Conservation (phyloP, 192 early-diverging fungal genomes). For the Pilaira anomala region DNA sequence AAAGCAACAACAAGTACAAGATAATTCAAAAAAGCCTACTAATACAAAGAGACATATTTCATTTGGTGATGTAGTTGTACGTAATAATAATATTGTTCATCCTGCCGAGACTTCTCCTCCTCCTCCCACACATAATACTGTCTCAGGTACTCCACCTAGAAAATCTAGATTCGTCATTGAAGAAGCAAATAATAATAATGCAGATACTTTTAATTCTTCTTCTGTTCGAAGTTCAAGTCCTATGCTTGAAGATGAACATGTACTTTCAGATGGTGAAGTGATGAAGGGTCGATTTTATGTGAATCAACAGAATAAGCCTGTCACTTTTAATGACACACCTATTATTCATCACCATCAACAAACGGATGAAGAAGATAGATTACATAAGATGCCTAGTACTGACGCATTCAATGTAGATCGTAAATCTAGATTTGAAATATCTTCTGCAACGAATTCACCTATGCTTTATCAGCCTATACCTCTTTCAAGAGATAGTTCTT, state of each 20-base stretch:
- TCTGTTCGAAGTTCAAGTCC: slow-evolving; percentile 10
- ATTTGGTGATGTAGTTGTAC: slow-evolving; percentile 41
- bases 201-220: not conserved
- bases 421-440: slow-evolving; percentile 39
- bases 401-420: slow-evolving; percentile 22
- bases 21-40: not conserved
- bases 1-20: not conserved
- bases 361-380: too few species aligned
- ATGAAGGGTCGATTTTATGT: slow-evolving; percentile 79
- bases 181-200: slow-evolving; percentile 9
- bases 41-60: slow-evolving; percentile 39
- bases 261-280: slow-evolving; percentile 37
- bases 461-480: slow-evolving; percentile 6
- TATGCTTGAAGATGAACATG: slow-evolving; percentile 14
- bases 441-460: not conserved
- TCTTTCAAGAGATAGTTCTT: slow-evolving; percentile 24
- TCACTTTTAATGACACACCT: slow-evolving; percentile 5
- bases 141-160: slow-evolving; percentile 11
- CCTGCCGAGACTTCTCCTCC: slow-evolving; percentile 15
- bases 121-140: not conserved
- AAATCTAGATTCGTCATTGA: slow-evolving; percentile 39
- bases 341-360: slow-evolving; percentile 7
- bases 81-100: slow-evolving; percentile 18
- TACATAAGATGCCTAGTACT: too few species aligned
- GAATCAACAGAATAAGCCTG: slow-evolving; percentile 22